Evolutionary conservation across 495 filamentous ascomycete genomes (phyloP).

Genomic region (Xylaria curta): DNA sequence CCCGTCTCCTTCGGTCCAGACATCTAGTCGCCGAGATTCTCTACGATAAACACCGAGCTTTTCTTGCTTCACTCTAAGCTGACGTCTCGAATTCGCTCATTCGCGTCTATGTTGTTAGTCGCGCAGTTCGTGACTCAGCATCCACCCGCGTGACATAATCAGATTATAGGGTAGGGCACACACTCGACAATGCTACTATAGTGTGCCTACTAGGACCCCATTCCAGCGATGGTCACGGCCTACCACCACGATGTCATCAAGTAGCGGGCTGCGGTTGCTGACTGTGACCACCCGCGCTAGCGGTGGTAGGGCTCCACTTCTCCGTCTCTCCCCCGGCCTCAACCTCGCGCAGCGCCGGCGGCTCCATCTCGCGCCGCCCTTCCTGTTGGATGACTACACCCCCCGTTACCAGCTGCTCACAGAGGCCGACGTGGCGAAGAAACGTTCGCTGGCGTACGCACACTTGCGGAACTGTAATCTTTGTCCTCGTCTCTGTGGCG

Average conservation of each 20-base stretch:
- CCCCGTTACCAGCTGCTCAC: conserved; percentile 70
- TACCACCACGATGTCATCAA: conserved; percentile 33
- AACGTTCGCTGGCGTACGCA: conserved; percentile 69
- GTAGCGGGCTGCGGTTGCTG: conserved; percentile 28
- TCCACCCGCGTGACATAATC: not conserved
- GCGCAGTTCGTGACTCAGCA: not conserved
- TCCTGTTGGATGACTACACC: conserved; percentile 74
- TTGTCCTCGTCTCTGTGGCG: conserved; percentile 73
- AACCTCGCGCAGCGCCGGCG: conserved; percentile 20
- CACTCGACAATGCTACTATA: not conserved
- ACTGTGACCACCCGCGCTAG: not conserved
- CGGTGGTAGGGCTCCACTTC: not conserved
- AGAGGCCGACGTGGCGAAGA: conserved; percentile 64
- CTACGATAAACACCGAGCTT: conserved; percentile 10
- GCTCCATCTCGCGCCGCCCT: conserved; percentile 77
- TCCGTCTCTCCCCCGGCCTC: conserved; percentile 11
- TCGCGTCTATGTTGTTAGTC: not conserved
- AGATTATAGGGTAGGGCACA: not conserved
- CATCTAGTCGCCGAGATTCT: not conserved
- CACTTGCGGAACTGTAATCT: conserved; percentile 78
- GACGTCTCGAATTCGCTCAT: not conserved
- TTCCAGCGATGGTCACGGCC: conserved; percentile 3
- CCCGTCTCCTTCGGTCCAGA: not conserved
- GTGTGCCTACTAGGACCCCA: not conserved
- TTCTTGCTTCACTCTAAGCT: not conserved